Evolutionary conservation across 2,329 filamentous ascomycete species (phyloP).

Genomic region (Bipolaris cookei): DNA sequence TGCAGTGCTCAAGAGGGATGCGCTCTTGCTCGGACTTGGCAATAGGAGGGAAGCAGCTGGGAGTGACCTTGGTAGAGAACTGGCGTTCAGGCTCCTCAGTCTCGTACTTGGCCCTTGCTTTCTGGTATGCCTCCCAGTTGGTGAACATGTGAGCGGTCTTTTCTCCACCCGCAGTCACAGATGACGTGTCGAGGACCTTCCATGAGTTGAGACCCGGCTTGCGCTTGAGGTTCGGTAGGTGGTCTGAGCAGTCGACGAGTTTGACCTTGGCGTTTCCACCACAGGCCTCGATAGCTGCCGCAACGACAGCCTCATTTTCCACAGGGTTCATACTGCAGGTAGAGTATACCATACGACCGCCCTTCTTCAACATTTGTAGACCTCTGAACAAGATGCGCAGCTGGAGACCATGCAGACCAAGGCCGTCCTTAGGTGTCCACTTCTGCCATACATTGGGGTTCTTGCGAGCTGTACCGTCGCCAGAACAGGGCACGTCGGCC

Average conservation of each 20-base stretch:
- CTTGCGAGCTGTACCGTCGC: conserved; percentile 92
- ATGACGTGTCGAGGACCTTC: conserved; percentile 72
- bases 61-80: conserved; percentile 60
- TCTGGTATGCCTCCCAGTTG: conserved; percentile 81
- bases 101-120: conserved; percentile 67
- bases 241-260: conserved; percentile 81
- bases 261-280: conserved; percentile 82
- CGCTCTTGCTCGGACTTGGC: conserved; percentile 60
- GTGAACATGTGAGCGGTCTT: conserved; percentile 80
- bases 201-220: conserved; percentile 78
- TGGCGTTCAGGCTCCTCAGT: conserved; percentile 64
- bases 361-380: conserved; percentile 93
- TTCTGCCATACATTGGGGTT: conserved; percentile 94
- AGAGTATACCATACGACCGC: conserved; percentile 93
- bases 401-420: conserved; percentile 87
- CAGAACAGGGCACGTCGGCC: conserved; percentile 95
- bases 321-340: conserved; percentile 99
- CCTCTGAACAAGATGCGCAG: conserved; percentile 88
- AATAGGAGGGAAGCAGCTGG: conserved; percentile 82
- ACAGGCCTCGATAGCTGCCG: conserved; percentile 86
- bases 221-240: conserved; percentile 78
- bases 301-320: conserved; percentile 93
- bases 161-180: conserved; percentile 56
- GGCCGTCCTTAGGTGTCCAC: conserved; percentile 85
- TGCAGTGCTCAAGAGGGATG: conserved; percentile 85